These are phyloP conservation scores for Pythium scleroteichum DNA, from an alignment of 352 stramenopile genomes.

Conservation along the genomic window DNA sequence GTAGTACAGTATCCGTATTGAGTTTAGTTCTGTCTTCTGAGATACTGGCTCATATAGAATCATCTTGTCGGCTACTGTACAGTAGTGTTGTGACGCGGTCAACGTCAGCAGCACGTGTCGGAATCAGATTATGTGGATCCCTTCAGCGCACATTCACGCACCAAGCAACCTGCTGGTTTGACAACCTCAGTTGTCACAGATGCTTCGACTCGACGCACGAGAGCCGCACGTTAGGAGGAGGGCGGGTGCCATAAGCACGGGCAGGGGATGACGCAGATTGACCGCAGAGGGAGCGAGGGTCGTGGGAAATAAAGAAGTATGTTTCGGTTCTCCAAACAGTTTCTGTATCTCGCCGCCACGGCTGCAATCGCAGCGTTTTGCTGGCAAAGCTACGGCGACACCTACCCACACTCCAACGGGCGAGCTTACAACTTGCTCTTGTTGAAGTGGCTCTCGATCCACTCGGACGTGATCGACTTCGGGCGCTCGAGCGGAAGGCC, in stretches of 20 bases:
- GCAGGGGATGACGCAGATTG: too few relatives aligned
- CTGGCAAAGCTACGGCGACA: too few relatives aligned
- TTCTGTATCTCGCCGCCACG: slow-evolving; percentile 9
- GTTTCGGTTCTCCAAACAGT: slow-evolving; percentile 1
- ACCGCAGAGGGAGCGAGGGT: too few relatives aligned
- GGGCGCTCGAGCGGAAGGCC: slow-evolving; percentile 97
- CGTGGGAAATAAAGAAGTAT: not conserved
- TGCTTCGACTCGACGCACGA: not conserved
- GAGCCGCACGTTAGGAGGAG: not conserved
- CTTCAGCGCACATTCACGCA: slow-evolving; percentile 8
- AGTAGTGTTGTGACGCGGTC: slow-evolving; percentile 11
- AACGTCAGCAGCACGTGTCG: slow-evolving; percentile 12
- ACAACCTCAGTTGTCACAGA: not conserved
- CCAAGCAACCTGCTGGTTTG: slow-evolving; percentile 13
- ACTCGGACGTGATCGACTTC: slow-evolving; percentile 99
- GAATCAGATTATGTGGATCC: slow-evolving; percentile 7
- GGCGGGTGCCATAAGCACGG: too few relatives aligned
- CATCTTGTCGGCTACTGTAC: slow-evolving; percentile 1
- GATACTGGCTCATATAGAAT: too few relatives aligned
- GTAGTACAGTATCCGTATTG: too few relatives aligned
- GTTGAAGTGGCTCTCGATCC: slow-evolving; percentile 96
- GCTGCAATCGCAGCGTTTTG: slow-evolving; percentile 17
- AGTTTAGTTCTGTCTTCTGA: too few relatives aligned
- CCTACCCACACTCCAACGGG: too few relatives aligned
- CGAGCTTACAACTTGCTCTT: slow-evolving; percentile 30